Percentiles rank a stretch among this genome's conserved stretches.
These are phyloP conservation scores for Tubosaeta sp. DNA, from an alignment of 768 basidiomycete genomes.

Conservation along the genomic window DNA sequence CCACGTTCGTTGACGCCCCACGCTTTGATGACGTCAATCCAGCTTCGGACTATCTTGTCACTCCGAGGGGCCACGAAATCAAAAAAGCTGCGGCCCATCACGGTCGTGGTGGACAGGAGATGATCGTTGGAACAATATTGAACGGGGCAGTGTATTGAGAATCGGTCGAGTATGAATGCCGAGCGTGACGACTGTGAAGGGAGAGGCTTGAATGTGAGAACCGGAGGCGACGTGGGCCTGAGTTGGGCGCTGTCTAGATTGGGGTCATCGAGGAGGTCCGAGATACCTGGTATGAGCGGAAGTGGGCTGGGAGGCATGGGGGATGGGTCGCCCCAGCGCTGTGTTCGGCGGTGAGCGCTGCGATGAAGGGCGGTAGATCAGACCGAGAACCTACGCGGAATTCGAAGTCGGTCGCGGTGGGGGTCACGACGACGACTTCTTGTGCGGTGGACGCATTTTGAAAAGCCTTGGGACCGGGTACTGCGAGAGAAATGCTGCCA, in stretches of 20 bases:
- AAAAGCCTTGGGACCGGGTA: slow-evolving; percentile 68
- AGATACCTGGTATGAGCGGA: slow-evolving; percentile 22
- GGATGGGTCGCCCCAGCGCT: slow-evolving; percentile 70
- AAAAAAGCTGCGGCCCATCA: slow-evolving; percentile 65
- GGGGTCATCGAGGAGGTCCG: slow-evolving; percentile 10
- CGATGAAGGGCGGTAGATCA: slow-evolving; percentile 6
- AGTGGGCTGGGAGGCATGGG: slow-evolving; percentile 55
- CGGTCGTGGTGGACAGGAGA: slow-evolving; percentile 53
- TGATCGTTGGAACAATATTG: slow-evolving; percentile 73
- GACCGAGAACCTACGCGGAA: slow-evolving; percentile 40
- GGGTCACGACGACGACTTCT: slow-evolving; percentile 72
- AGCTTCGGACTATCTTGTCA: slow-evolving; percentile 61
- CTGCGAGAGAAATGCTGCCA: slow-evolving; percentile 76
- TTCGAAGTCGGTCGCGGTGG: slow-evolving; percentile 49
- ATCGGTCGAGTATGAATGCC: slow-evolving; percentile 79
- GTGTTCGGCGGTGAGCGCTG: slow-evolving; percentile 7
- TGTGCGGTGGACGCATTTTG: slow-evolving; percentile 82
- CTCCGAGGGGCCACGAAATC: slow-evolving; percentile 68
- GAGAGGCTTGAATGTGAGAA: slow-evolving; percentile 56
- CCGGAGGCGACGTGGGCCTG: slow-evolving; percentile 7
- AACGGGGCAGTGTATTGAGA: slow-evolving; percentile 60
- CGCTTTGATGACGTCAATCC: slow-evolving; percentile 74
- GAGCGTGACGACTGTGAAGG: slow-evolving; percentile 70
- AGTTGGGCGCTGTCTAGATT: slow-evolving; percentile 2
- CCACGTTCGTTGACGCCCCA: slow-evolving; percentile 86